Evolutionary conservation across 2,329 filamentous ascomycete species (phyloP), one percentile per base, ranked within the genome.

Genomic region (Alternaria rosae): DNA sequence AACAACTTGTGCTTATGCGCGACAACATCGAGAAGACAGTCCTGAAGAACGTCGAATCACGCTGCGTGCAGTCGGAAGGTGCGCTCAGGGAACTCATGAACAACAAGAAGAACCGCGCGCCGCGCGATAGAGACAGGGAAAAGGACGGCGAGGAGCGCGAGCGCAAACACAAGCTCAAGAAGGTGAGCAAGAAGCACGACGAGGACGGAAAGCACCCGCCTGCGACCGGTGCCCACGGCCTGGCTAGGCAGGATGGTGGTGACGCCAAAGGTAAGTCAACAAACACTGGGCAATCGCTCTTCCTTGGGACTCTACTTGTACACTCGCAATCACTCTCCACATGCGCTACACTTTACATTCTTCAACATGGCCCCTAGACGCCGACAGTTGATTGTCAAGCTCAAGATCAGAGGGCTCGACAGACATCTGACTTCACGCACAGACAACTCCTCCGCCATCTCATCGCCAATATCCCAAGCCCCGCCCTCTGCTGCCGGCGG

Each of bases 121-220:
- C 88, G 57, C 85, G 86, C 38, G 83, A 85, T 72, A 82, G 81
- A 55, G 76, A 67, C 81, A 87, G 65, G 77, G 82, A 83, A 70
- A 83, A 76, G 76, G 83, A 78, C 72, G 78, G 64, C 74, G 83
- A 84, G 4, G 67, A 69, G 30, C 66, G 66, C 59, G 84, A 88
- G 51, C 82, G 86, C 65, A 78, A 76, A 35, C 75, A 77, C 65
- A 80, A 79, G 69, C 65, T 79, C 52, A 80, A 81, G 68, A 79
- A 94, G 78, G 85, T 91, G 67, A 93, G 92, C 84, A 93, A 92
- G 82, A 89, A 91, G 76, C 93, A 93, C 80, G 91, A 90, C 61
- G 84, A 87, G 9, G 87, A 86, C 62, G 88, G 91, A 64, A 85
- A 88, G 57, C 81, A 87, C 44, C 87, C 87, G 23, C 81, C 86